Evolutionary conservation across 2,329 filamentous ascomycete genomes (phyloP).

Genomic region (Lecanoromycetidae sp.): DNA sequence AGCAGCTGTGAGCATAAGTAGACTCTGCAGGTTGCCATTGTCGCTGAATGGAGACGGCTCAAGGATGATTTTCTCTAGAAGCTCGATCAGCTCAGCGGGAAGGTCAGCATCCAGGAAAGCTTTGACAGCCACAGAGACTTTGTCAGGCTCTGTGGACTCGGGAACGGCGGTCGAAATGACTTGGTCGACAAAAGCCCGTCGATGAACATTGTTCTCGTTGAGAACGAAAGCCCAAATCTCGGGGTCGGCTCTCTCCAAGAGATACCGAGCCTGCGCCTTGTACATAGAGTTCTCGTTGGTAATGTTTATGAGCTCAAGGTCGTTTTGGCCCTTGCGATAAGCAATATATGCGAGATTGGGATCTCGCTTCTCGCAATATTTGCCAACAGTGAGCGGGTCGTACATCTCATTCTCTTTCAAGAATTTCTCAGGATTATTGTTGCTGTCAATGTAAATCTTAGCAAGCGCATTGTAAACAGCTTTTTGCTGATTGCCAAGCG

Average conservation of each 20-base stretch:
- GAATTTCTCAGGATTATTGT: conserved; percentile 97
- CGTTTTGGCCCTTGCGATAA: conserved; percentile 93
- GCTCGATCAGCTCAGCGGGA: conserved; percentile 86
- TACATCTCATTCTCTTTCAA: conserved; percentile 96
- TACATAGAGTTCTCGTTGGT: conserved; percentile 99
- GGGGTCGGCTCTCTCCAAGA: conserved; percentile 75
- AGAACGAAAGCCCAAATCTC: conserved; percentile 95
- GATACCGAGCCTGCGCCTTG: conserved; percentile 88
- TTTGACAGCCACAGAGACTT: conserved; percentile 88
- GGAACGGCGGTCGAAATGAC: conserved; percentile 92
- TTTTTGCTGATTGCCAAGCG: conserved; percentile 85
- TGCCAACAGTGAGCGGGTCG: conserved; percentile 80
- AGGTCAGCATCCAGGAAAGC: conserved; percentile 85
- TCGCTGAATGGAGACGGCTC: conserved; percentile 98
- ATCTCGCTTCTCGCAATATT: conserved; percentile 98
- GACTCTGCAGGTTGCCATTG: conserved; percentile 89
- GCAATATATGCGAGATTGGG: conserved; percentile 91
- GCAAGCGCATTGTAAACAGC: conserved; percentile 94
- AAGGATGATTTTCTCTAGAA: conserved; percentile 98
- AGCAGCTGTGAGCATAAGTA: conserved; percentile 89
- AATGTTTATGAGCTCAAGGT: conserved; percentile 90
- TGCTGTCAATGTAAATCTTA: conserved; percentile 98
- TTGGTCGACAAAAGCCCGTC: conserved; percentile 87
- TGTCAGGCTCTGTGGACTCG: conserved; percentile 81
- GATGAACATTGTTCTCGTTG: conserved; percentile 89